Evolutionary conservation across 495 filamentous ascomycete species (phyloP).

Genomic region (Pyrenula massariospora): DNA sequence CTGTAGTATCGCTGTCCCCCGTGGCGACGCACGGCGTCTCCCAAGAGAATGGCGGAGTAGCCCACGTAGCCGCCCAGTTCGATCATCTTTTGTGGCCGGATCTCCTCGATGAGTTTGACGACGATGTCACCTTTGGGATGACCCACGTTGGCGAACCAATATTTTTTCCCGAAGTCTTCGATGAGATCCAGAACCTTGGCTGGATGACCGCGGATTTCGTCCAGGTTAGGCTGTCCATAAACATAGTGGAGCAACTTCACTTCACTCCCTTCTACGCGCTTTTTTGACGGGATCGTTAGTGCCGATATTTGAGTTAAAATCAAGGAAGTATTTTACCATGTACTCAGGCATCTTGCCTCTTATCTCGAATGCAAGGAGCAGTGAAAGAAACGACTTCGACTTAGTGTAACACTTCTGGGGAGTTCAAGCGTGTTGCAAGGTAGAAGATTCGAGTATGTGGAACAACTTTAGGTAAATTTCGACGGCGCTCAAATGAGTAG

Average conservation of each 20-base stretch:
- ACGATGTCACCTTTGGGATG: slow-evolving; percentile 54
- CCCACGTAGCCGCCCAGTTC: slow-evolving; percentile 61
- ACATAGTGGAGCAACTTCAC: slow-evolving; percentile 52
- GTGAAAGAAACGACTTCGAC: no score
- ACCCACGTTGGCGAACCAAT: slow-evolving; percentile 61
- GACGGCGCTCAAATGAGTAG: no score
- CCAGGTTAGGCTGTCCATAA: slow-evolving; percentile 36
- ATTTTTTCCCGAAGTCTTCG: slow-evolving; percentile 48
- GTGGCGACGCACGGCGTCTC: slow-evolving; percentile 38
- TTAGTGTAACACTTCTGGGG: no score
- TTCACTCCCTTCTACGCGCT: slow-evolving; percentile 55
- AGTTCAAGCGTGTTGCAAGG: no score
- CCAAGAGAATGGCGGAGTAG: slow-evolving; percentile 59
- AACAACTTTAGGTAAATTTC: no score
- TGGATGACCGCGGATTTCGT: slow-evolving; percentile 44
- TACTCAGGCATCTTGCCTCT: slow-evolving; percentile 11
- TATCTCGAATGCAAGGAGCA: no score
- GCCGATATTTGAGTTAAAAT: no score
- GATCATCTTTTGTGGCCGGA: slow-evolving; percentile 46
- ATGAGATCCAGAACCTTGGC: slow-evolving; percentile 45
- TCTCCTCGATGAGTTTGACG: slow-evolving; percentile 38
- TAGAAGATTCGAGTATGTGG: no score
- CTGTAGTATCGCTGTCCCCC: slow-evolving; percentile 45
- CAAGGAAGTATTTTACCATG: background rate
- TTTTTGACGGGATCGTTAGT: no score